Evolutionary conservation across 306 rosid genomes (phyloP), one percentile per base, ranked within the genome.

Genomic region (Heteromeles arbutifolia): DNA sequence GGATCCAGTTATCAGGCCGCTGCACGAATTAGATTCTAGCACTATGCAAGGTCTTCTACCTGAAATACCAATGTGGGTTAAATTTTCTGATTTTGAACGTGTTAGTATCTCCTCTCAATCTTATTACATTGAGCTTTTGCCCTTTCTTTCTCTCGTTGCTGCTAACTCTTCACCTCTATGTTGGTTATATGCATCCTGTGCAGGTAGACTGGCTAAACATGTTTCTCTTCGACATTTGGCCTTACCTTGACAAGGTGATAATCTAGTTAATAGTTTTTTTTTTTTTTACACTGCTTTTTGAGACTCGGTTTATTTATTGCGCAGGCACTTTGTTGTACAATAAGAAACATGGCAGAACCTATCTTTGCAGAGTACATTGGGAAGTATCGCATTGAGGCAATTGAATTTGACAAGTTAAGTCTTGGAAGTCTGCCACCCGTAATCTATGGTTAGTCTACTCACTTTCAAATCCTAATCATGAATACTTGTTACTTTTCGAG

Each of bases 181-280:
- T 80, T 77, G 43, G 70, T 52, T 69, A 70, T 68, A n/a, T 39
- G 65, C 69, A 56, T 82, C 73, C 75, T 80, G 22, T 75, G 77
- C 88, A 94, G 98, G 89, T 92, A 56, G 98, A 94, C 52, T 94
- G 98, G 98, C 61, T 94, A 77, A 94, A 94, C 84, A 86, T 81
- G 63, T 83, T 91, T 88, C 59, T 90, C 48, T 41, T 53, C 24
- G 81, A 83, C 69, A 80, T 90, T 90, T 94, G 98, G 98, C 98
- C 97, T 78, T 91, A 73, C 85, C 87, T 94, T 29, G 94, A 92
- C 69, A 86, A 86, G 97, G 98, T 94, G 71, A 57, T 79, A 67
- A 48, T 17, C 43, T 41, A 22, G 61, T 72, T 34, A 34, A 24
- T 21, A 41, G 37, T 53, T 29, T 28, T 28, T 28, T 9, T 62